Base-by-base conservation (phyloP, 176 grass and related monocot genomes). In the Ananas comosus region DNA sequence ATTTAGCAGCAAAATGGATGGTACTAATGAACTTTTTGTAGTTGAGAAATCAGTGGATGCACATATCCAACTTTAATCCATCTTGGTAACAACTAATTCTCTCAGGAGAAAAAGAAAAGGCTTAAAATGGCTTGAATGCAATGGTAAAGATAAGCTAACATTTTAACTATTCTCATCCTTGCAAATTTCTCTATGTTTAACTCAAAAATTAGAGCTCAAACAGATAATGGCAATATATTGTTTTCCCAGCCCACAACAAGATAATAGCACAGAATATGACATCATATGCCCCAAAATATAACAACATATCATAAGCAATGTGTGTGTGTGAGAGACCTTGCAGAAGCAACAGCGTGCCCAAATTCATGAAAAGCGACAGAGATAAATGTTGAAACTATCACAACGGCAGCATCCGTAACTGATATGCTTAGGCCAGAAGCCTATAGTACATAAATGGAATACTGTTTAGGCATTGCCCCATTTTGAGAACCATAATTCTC, bases 281-380 rank as follows among this genome's bases (percentile, higher is more conserved):
- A 11, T 11, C 27, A 64, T 57, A 48, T 12, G 70, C 47, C 21
- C 33, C 78, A 68, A 28, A 11, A 79, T 14, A 64, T 3, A 13
- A 80, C 11, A 48, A 71, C 11, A 68, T 56, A 23, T 64, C 53
- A 66, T 27, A 63, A 74, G n/a, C 53, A 78, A 63, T 49, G 23
- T 53, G 49, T 7, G 19, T 54, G 28, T 54, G 2, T 17, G 47
- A 69, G 29, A 76, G 47, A 96, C 93, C 93, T 92, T 86, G 93
- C 83, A 78, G 89, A 89, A 70, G 89, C 81, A 88, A 92, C 59
- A 76, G 79, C 93, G 71, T 97, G 93, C 18, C 93, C 93, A 70
- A 90, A 79, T 88, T 97, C 93, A 85, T 97, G 93, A 77, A 97
- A 82, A 74, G 79, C 79, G 83, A 92, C 79, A 70, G 93, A 92